phyloP scores from a whole-genome alignment of 2,329 filamentous ascomycete genomes.

The Colletotrichum salicis region DNA sequence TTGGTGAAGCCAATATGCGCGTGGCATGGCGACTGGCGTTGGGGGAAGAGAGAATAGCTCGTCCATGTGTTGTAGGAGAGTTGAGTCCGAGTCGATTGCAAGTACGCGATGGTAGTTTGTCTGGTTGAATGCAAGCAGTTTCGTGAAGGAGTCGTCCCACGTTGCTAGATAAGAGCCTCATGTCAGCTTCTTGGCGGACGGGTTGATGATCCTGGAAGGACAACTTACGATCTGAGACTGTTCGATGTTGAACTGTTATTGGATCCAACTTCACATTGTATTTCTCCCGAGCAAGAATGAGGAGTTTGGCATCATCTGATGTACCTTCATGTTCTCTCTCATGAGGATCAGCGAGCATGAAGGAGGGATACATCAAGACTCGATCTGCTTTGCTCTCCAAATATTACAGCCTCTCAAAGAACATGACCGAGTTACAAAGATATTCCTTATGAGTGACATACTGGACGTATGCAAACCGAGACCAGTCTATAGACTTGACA shows the following conservation, averaged over 20 bases:
- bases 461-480: slow-evolving; percentile 58
- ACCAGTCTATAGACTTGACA: slow-evolving; percentile 47
- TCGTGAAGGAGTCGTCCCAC: slow-evolving; percentile 74
- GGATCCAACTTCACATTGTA: slow-evolving; percentile 58
- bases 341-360: slow-evolving; percentile 46
- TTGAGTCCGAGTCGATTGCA: slow-evolving; percentile 69
- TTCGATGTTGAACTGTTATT: slow-evolving; percentile 51
- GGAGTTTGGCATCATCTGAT: slow-evolving; percentile 45
- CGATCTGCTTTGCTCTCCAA: slow-evolving; percentile 56
- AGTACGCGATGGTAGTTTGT: slow-evolving; percentile 64
- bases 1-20: slow-evolving; percentile 74
- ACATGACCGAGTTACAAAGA: slow-evolving; percentile 62
- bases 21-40: slow-evolving; percentile 71
- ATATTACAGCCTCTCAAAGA: slow-evolving; percentile 56
- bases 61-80: slow-evolving; percentile 70
- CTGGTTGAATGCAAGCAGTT: slow-evolving; percentile 73
- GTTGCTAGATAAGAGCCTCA: slow-evolving; percentile 45
- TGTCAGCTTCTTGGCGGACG: not conserved
- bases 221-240: slow-evolving; percentile 49
- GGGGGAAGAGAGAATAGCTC: slow-evolving; percentile 74
- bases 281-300: slow-evolving; percentile 55
- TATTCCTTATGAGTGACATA: slow-evolving; percentile 60
- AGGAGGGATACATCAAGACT: slow-evolving; percentile 57
- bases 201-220: not conserved
- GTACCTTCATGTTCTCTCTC: slow-evolving; percentile 38